Conservation (phyloP, 306 rosid genomes). For the Cucumis melo region DNA sequence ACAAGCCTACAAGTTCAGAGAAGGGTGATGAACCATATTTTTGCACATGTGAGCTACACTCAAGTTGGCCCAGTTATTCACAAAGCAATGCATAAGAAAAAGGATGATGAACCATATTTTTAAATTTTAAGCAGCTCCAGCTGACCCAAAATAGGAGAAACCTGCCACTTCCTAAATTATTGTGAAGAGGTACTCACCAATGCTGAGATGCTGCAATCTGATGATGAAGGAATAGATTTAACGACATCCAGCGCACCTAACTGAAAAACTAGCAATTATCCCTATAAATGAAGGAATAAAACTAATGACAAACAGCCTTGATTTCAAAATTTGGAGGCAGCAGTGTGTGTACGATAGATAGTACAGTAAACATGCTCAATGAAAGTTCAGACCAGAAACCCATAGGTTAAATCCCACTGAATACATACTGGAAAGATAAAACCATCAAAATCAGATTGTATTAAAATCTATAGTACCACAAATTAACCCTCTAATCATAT, state of each 20-base stretch:
- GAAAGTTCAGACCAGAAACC: background rate
- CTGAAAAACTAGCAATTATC: background rate
- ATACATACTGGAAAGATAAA: background rate
- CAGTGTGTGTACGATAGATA: background rate
- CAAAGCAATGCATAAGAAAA: background rate
- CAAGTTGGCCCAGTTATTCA: background rate
- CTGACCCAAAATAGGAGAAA: background rate
- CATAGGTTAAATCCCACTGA: background rate
- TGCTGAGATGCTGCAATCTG: slow-evolving; percentile 83
- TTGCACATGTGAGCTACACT: background rate
- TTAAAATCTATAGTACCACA: background rate
- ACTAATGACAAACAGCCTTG: background rate
- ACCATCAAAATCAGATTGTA: background rate
- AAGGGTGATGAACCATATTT: background rate
- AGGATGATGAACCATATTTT: background rate
- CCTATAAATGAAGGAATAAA: background rate
- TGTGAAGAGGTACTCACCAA: slow-evolving; percentile 41
- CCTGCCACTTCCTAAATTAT: background rate
- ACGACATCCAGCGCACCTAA: background rate
- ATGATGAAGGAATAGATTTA: slow-evolving; percentile 58
- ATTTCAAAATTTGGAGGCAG: background rate
- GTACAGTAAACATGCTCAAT: background rate
- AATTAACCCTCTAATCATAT: background rate
- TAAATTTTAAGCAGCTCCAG: background rate
- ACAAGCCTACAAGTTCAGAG: slow-evolving; percentile 45